Conservation (phyloP, 108 stramenopile species). For the Skeletonema tropicum region DNA sequence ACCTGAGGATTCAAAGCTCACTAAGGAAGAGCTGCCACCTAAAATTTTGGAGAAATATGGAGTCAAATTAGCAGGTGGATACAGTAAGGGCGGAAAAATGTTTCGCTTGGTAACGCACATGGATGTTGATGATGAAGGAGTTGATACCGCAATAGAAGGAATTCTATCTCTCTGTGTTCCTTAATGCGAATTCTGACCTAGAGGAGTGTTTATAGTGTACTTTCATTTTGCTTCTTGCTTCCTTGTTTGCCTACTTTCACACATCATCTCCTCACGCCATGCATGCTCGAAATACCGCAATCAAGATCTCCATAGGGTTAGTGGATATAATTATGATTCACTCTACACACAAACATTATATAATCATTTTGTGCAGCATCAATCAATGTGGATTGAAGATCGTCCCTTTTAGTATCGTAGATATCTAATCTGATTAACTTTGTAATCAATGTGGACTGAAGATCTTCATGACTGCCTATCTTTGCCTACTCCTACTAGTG, state of each 20-base stretch:
- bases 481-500: too few species aligned
- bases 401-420: too few species aligned
- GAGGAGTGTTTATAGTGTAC: background rate
- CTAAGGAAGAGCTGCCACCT: slow-evolving; percentile 52
- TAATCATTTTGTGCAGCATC: too few species aligned
- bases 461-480: too few species aligned
- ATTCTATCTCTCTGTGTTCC: slow-evolving; percentile 32
- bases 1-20: slow-evolving; percentile 54
- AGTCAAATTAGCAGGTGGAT: slow-evolving; percentile 72
- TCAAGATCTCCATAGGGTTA: slow-evolving; percentile 47
- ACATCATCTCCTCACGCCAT: slow-evolving; percentile 1
- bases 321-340: slow-evolving; percentile 61
- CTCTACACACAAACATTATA: slow-evolving; percentile 20
- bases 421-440: too few species aligned
- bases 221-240: too few species aligned
- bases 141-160: slow-evolving; percentile 42
- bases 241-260: background rate
- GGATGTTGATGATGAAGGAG: slow-evolving; percentile 68
- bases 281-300: slow-evolving; percentile 33
- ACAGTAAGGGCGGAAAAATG: slow-evolving; percentile 68
- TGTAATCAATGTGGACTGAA: too few species aligned
- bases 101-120: slow-evolving; percentile 78
- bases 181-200: background rate
- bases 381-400: too few species aligned
- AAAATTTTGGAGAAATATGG: slow-evolving; percentile 55